Conservation (phyloP, 2,329 filamentous ascomycete species). For the Fusarium sp. region DNA sequence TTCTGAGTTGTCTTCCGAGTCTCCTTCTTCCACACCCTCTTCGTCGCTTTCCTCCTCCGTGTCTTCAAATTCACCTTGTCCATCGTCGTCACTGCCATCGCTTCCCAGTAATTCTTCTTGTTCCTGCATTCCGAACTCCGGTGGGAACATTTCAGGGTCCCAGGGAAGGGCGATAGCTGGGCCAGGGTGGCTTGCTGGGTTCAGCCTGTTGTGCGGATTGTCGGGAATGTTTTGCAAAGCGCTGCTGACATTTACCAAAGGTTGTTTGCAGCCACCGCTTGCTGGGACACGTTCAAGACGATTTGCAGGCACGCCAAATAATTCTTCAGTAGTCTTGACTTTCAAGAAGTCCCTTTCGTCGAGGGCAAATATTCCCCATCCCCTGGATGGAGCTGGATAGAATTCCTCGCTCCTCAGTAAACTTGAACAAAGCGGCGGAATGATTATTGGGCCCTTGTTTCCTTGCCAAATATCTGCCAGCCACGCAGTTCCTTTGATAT, state of each 20-base stretch:
- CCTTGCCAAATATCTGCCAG: conserved; percentile 68
- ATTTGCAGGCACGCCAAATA: conserved; percentile 51
- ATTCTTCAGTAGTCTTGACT: conserved; percentile 54
- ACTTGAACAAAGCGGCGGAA: conserved; percentile 44
- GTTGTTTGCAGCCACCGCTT: conserved; percentile 29
- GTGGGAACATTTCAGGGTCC: conserved; percentile 31
- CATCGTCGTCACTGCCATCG: conserved; percentile 32
- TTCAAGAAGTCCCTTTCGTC: conserved; percentile 61
- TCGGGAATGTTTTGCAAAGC: conserved; percentile 49
- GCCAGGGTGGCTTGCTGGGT: conserved; percentile 4
- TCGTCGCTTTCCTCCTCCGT: conserved; percentile 42
- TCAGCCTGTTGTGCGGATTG: conserved; percentile 50
- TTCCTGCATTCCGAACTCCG: conserved; percentile 24
- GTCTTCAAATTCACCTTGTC: conserved; percentile 38
- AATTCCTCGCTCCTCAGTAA: conserved; percentile 52
- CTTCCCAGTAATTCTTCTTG: conserved; percentile 27
- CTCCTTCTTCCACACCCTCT: conserved; percentile 34
- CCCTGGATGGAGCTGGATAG: conserved; percentile 52
- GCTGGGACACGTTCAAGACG: conserved; percentile 41
- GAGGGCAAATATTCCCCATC: conserved; percentile 67
- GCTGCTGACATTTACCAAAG: conserved; percentile 49
- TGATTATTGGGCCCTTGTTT: conserved; percentile 47
- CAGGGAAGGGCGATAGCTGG: conserved; percentile 23
- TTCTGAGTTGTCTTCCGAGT: conserved; percentile 33
- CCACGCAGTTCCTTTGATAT: conserved; percentile 66